These are phyloP conservation scores for Perkinsus chesapeaki DNA, from an alignment of 169 alveolate species.

Conservation along the genomic window DNA sequence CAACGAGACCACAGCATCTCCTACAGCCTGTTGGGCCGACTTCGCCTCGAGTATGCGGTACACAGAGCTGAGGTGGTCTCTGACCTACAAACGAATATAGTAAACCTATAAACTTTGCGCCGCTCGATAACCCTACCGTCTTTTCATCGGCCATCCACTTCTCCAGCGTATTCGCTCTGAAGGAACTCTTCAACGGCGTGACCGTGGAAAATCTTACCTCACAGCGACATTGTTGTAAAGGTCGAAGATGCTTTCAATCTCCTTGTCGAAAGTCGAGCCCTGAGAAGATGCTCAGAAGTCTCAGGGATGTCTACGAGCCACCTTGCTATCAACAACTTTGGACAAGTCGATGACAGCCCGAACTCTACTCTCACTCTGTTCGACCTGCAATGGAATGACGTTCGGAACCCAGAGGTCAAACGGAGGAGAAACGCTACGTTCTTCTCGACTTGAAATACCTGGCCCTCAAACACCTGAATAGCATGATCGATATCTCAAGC, in stretches of 20 bases:
- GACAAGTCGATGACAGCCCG: background rate
- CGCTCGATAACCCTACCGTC: background rate
- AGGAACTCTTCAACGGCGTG: background rate
- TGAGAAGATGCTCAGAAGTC: background rate
- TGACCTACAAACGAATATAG: background rate
- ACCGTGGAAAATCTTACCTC: background rate
- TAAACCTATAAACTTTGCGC: background rate
- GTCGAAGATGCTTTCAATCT: background rate
- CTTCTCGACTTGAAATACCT: background rate
- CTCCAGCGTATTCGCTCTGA: background rate
- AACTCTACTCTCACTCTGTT: background rate
- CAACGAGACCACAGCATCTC: background rate
- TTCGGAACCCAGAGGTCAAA: too few species aligned
- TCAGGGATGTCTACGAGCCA: background rate
- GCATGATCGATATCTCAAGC: background rate
- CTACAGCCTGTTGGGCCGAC: background rate
- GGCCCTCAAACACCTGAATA: background rate
- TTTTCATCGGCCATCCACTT: background rate
- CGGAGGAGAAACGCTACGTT: too few species aligned
- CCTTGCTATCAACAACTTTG: background rate
- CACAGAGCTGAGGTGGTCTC: background rate
- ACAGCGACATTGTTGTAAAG: background rate
- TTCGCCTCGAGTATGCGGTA: background rate
- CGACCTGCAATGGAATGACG: background rate
- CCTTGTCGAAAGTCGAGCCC: background rate